Percentiles rank a stretch among this genome's conserved stretches.
Evolutionary conservation across 1,284 basidiomycete genomes (phyloP).

Genomic region (Psilocybe mexicana): DNA sequence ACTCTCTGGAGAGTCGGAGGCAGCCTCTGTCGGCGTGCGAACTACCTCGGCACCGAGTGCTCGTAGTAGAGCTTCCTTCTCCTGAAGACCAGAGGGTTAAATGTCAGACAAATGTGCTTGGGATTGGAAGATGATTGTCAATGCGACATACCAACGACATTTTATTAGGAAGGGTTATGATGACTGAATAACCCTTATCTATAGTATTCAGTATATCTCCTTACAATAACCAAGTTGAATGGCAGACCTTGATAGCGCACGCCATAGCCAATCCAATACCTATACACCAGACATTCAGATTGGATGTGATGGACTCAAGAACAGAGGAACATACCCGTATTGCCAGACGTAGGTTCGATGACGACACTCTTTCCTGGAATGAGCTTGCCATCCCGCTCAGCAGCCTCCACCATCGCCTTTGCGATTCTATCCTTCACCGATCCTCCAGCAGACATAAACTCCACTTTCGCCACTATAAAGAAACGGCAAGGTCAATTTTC

Average conservation of each 20-base stretch:
- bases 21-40: slow-evolving; percentile 90
- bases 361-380: slow-evolving; percentile 89
- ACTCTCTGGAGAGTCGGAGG: slow-evolving; percentile 83
- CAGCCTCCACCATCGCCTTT: slow-evolving; percentile 94
- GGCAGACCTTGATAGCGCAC: slow-evolving; percentile 83
- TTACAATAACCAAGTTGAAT: not conserved
- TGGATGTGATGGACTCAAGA: not conserved
- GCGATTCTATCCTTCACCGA: slow-evolving; percentile 96
- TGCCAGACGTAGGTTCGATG: slow-evolving; percentile 93
- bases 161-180: slow-evolving; percentile 96
- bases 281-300: slow-evolving; percentile 26
- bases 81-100: slow-evolving; percentile 40
- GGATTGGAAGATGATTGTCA: not conserved
- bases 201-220: slow-evolving; percentile 71
- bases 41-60: slow-evolving; percentile 94
- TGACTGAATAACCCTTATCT: slow-evolving; percentile 87
- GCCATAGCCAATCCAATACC: slow-evolving; percentile 92
- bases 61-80: slow-evolving; percentile 92
- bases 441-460: slow-evolving; percentile 90
- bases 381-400: slow-evolving; percentile 85
- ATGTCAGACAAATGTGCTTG: not conserved
- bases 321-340: slow-evolving; percentile 69
- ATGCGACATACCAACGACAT: slow-evolving; percentile 74
- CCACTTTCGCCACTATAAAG: slow-evolving; percentile 80
- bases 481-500: slow-evolving; percentile 5